Evolutionary conservation across 805 yeast genomes (phyloP), one percentile per base, ranked within the genome.

Genomic region (Zygosaccharomyces bailii): DNA sequence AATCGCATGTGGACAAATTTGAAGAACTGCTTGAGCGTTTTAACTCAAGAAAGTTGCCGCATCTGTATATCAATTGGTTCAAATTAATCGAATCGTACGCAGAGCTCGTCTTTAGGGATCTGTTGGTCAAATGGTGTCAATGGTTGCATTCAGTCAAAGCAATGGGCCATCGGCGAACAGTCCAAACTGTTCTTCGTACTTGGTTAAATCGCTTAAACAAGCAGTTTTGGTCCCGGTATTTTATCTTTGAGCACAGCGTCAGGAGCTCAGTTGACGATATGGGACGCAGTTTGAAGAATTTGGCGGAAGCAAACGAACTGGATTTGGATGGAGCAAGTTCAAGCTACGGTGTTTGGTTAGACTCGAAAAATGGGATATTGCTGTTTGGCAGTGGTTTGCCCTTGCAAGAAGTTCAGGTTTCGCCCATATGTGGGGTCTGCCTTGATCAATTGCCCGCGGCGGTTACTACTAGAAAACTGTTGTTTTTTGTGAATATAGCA

Each of bases 401-500:
- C 8, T 34, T 34, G 18, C 37, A 39, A 7, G 33, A 30, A 14
- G 34, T 38, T 6, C 41, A 40, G 11, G 51, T 42, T n/a, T 21
- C 49, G 7, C 56, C 61, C 10, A 48, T 46, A 21, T 42, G 25
- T 18, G 53, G 56, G 4, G 11, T 49, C 9, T 43, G 46, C 13
- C 23, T 49, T 10, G 49, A 49, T 18, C 43, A 40, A 31, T 29
- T 13, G 3, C 19, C 46, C 8, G 42, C 46, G 13, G 45, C 42
- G 16, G 42, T 21, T 6, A 39, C 43, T 17, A 50, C 46, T 16
- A 41, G 38, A 27, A 57, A 49, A 42, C 31, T 55, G 34, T 29
- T 54, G 42, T 39, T 56, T 4, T 57, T 56, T 39, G 39, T 54
- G n/a, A 56, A 57, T 34, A 30, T 51, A 31, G 54, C 59, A 37